phyloP scores from a whole-genome alignment of 257 asterid genomes.

The Nicotiana knightiana region DNA sequence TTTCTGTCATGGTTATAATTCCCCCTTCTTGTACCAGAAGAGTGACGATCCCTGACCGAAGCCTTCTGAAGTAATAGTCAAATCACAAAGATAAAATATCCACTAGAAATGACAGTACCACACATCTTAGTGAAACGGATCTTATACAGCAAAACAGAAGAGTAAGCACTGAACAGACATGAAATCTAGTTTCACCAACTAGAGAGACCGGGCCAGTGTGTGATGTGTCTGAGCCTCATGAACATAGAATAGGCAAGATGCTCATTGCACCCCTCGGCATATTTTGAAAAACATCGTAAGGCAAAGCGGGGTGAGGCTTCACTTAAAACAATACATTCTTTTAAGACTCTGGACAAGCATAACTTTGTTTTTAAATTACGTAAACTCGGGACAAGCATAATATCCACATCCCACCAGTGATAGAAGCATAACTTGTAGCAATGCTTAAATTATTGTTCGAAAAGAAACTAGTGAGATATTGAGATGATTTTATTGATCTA shows the following conservation, averaged over 20 bases:
- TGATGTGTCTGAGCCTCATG: not conserved
- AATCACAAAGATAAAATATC: slow-evolving; percentile 9
- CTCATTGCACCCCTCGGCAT: not conserved
- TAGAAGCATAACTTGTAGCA: not conserved
- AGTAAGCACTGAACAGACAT: not conserved
- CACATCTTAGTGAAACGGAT: not conserved
- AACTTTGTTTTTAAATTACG: not conserved
- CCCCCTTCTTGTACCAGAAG: slow-evolving; percentile 74
- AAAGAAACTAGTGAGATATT: not conserved
- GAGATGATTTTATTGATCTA: not conserved
- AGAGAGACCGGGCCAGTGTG: not conserved
- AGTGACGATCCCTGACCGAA: slow-evolving; percentile 57
- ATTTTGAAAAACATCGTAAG: not conserved
- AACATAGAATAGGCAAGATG: not conserved
- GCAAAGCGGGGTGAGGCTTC: not conserved
- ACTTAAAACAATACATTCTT: not conserved
- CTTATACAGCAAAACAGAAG: not conserved
- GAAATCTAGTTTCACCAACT: not conserved
- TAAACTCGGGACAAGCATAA: not conserved
- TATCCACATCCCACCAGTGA: not conserved
- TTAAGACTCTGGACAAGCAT: not conserved
- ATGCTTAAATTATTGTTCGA: not conserved
- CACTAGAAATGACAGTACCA: not conserved
- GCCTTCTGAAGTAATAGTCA: slow-evolving; percentile 45
- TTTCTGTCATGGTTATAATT: slow-evolving; percentile 63